These are phyloP conservation scores for Sarocladium brachiariae DNA, from an alignment of 2,329 filamentous ascomycete genomes.

Conservation along the genomic window DNA sequence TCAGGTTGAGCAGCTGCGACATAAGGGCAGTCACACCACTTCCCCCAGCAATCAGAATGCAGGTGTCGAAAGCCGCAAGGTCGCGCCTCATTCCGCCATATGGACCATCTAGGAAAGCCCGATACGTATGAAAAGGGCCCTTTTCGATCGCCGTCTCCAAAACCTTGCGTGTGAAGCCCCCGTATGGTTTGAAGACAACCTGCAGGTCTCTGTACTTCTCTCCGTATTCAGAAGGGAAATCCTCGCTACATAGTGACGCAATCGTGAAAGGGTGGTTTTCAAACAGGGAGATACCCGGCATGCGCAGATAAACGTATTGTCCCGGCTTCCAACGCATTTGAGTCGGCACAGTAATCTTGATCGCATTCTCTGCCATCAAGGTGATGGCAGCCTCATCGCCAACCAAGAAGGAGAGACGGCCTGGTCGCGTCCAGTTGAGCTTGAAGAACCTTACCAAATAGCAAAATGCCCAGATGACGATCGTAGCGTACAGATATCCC, in stretches of 20 bases:
- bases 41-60: constrained; percentile 86
- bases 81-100: constrained; percentile 92
- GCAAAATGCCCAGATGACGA: constrained; percentile 71
- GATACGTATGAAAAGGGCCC: constrained; percentile 85
- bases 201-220: constrained; percentile 83
- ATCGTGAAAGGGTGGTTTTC: constrained; percentile 97
- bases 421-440: constrained; percentile 81
- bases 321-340: constrained; percentile 89
- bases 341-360: constrained; percentile 91
- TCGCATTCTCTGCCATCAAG: constrained; percentile 84
- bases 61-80: constrained; percentile 86
- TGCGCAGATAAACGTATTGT: constrained; percentile 89
- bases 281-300: constrained; percentile 84
- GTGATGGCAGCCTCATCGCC: constrained; percentile 89
- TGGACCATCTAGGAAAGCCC: constrained; percentile 86
- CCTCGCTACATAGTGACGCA: constrained; percentile 82
- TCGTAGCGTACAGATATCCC: constrained; percentile 77
- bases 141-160: constrained; percentile 77
- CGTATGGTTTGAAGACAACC: constrained; percentile 85
- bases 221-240: constrained; percentile 88
- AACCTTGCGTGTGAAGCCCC: constrained; percentile 81
- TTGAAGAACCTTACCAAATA: constrained; percentile 73
- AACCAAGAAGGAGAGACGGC: constrained; percentile 66
- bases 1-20: constrained; percentile 85
- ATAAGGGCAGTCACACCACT: constrained; percentile 92